A percentile compares a stretch with the other conserved stretches of the same genome.
Evolutionary conservation across 768 basidiomycete species (phyloP).

Genomic region (Suillus sp.): DNA sequence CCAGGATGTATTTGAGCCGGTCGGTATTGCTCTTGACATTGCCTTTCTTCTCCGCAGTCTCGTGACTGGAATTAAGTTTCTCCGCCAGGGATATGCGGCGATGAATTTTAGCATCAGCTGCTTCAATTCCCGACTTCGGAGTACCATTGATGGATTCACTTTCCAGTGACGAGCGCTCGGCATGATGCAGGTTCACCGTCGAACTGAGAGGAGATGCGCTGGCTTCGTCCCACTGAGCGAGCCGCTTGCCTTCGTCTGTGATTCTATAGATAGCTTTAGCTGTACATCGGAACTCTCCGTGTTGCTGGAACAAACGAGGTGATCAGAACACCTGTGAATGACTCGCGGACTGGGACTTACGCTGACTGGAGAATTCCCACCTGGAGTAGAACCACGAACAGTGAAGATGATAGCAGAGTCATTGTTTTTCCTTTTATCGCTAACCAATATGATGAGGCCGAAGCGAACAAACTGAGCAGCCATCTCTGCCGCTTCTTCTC

Average conservation of each 20-base stretch:
- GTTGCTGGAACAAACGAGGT: conserved; percentile 55
- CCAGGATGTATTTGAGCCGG: conserved; percentile 87
- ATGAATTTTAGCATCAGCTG: conserved; percentile 68
- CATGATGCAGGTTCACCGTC: conserved; percentile 54
- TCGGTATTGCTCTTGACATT: conserved; percentile 90
- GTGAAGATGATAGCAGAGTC: conserved; percentile 94
- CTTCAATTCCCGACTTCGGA: conserved; percentile 30
- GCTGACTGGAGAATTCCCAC: conserved; percentile 72
- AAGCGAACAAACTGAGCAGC: conserved; percentile 97
- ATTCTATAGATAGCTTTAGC: conserved; percentile 94
- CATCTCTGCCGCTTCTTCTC: conserved; percentile 97
- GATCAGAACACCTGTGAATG: conserved; percentile 16
- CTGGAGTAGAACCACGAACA: conserved; percentile 77
- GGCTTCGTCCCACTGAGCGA: conserved; percentile 80
- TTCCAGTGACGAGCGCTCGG: conserved; percentile 66
- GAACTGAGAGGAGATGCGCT: conserved; percentile 65
- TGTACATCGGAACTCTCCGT: conserved; percentile 95
- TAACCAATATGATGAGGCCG: conserved; percentile 84
- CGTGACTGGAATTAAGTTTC: conserved; percentile 60
- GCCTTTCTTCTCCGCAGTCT: conserved; percentile 55
- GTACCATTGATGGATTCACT: conserved; percentile 26
- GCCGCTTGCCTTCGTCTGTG: conserved; percentile 85
- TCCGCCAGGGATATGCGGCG: conserved; percentile 78
- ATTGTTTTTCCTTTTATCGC: conserved; percentile 89
- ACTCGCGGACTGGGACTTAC: conserved; percentile 42